phyloP scores from a whole-genome alignment of 192 early-diverging fungal genomes.

The Irineochytrium annulatum region DNA sequence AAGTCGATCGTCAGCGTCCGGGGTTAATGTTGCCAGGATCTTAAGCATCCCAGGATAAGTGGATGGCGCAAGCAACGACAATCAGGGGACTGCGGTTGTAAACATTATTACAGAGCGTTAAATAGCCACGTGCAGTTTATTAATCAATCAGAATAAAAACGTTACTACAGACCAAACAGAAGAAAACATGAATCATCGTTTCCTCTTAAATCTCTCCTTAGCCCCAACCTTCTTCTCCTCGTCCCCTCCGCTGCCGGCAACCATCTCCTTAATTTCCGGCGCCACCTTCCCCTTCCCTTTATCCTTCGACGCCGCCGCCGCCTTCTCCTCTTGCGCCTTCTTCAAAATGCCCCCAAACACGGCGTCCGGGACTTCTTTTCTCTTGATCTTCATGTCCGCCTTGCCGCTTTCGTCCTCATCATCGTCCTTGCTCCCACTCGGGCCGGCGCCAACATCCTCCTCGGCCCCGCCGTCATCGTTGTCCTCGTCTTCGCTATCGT shows the following conservation, averaged over 20 bases:
- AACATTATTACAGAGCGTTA: too few species aligned
- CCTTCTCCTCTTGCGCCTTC: conserved; percentile 13
- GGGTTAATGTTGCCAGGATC: too few species aligned
- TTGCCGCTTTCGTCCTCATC: conserved; percentile 28
- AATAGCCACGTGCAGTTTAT: too few species aligned
- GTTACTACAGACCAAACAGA: too few species aligned
- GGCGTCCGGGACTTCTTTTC: conserved; percentile 40
- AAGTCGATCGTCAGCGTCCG: too few species aligned
- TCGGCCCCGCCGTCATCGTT: conserved; percentile 48
- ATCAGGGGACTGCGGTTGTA: too few species aligned
- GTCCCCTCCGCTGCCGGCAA: background rate
- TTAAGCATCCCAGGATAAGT: too few species aligned
- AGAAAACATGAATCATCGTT: too few species aligned
- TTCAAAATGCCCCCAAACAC: conserved; percentile 50
- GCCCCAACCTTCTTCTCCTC: conserved; percentile 40
- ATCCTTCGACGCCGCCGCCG: conserved; percentile 18
- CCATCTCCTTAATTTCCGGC: conserved; percentile 3
- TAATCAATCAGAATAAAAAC: too few species aligned
- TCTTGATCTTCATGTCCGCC: conserved; percentile 28
- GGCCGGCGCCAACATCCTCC: conserved; percentile 11
- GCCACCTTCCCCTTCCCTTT: conserved; percentile 12
- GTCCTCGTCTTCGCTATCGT: conserved; percentile 31
- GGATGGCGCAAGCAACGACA: too few species aligned
- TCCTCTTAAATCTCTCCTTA: conserved; percentile 52
- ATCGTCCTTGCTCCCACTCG: conserved; percentile 30